Evolutionary conservation across 805 yeast genomes (phyloP).

Genomic region (Yarrowia divulgata): DNA sequence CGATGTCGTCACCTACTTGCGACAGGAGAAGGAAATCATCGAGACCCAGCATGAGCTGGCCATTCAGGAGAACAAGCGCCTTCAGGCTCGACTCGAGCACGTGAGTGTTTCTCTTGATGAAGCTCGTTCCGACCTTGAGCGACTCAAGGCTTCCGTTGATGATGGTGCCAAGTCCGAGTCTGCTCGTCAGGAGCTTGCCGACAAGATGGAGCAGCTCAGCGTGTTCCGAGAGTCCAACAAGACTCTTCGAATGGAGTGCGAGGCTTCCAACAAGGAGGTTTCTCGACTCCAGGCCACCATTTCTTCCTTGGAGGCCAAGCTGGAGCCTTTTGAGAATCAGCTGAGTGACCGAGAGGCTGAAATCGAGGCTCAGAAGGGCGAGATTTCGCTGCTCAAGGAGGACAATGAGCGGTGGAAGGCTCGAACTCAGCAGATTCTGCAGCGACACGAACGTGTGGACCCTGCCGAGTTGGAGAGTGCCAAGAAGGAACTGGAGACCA

Average conservation of each 20-base stretch:
- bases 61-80: conserved; percentile 61
- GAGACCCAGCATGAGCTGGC: conserved; percentile 64
- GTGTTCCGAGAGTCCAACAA: conserved; percentile 72
- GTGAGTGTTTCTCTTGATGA: conserved; percentile 60
- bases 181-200: conserved; percentile 57
- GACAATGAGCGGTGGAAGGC: conserved; percentile 68
- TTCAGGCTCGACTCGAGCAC: conserved; percentile 60
- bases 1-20: conserved; percentile 66
- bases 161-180: conserved; percentile 43
- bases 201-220: conserved; percentile 66
- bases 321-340: conserved; percentile 57
- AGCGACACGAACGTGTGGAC: conserved; percentile 57
- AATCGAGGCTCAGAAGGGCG: conserved; percentile 59
- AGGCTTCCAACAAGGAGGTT: conserved; percentile 49
- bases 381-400: conserved; percentile 56
- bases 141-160: conserved; percentile 48
- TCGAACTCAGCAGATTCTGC: conserved; percentile 58
- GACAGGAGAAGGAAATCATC: conserved; percentile 76
- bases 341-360: conserved; percentile 53
- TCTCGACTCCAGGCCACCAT: conserved; percentile 55
- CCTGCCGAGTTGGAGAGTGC: conserved; percentile 56
- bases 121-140: conserved; percentile 57
- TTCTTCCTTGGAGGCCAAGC: conserved; percentile 47
- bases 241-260: conserved; percentile 64
- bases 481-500: conserved; percentile 46